Evolutionary conservation across 2,329 filamentous ascomycete genomes (phyloP), one percentile per base, ranked within the genome.

Genomic region (Venturia nashicola): DNA sequence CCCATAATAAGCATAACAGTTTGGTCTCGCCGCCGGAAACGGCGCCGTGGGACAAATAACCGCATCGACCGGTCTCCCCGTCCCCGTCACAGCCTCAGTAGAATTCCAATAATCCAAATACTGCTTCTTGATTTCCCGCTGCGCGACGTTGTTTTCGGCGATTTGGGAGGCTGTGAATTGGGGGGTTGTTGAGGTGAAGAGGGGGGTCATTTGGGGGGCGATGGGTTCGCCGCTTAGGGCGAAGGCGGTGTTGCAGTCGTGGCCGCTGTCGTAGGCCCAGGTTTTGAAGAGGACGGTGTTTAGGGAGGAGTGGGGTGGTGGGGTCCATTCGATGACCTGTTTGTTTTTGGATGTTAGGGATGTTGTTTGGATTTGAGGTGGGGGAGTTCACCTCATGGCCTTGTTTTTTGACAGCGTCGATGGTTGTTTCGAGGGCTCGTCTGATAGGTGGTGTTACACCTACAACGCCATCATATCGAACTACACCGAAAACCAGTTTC

Each of bases 41-140:
- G 75, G 75, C 0, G 74, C 74, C 1, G 74, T 59, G 3, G 75
- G 75, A 20, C 64, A 60, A 6, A 77, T 73, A 0, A 77, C 57
- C 3, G 71, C 75, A 66, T 77, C 75, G 0, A 76, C 72, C 0
- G 69, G 69, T n/a, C 69, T 68, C 16, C 70, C 74, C 5, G 69
- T 75, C 20, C 65, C 67, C 1, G 69, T 74, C 1, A 65, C 12
- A 0, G 67, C 59, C 0, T 62, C 66, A 0, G 74, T 75, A 36
- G 67, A 68, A 39, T 71, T 74, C 75, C 75, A 77, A 59, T 76
- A 74, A 7, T 75, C 72, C 64, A 75, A 64, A 36, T 75, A 73
- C 40, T 71, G 69, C 44, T 75, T 75, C 65, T 68, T 71, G 43
- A 73, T 32, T 3, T 65, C 5, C 0, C 74, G 68, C 27, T 74